Evolutionary conservation across 2,329 filamentous ascomycete species (phyloP), one percentile per base, ranked within the genome.

Genomic region (Curvularia eragrostidis): DNA sequence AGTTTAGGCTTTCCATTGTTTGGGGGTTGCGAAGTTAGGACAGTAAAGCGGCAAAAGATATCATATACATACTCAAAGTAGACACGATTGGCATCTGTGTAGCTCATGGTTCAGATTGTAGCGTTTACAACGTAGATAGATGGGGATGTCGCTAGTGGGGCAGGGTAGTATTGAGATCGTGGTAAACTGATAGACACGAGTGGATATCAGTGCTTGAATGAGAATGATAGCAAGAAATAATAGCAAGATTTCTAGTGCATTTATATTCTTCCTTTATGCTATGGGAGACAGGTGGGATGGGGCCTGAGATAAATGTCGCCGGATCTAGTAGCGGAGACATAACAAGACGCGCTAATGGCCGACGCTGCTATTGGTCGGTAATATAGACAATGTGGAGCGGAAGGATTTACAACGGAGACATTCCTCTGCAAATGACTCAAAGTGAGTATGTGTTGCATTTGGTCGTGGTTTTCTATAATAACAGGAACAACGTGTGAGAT

Each of bases 21-120:
- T 18, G 15, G 34, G 15, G 7, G 15, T 8, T n/a, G 15, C 4
- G 5, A 36, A 7, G n/a, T 7, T 9, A 10, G 9, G 9, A 28
- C 3, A 13, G 9, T 8, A 19, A 10, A 10, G 5, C 10, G 8
- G 13, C 1, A 4, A 28, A 13, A 21, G 15, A 34, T 15, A 10
- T 13, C 18, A 5, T 18, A 39, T 12, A 50, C 64, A 52, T 66
- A 73, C 73, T 77, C 73, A 49, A 77, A 78, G 56, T 68, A 74
- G 39, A 69, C 66, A 30, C 71, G 72, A 57, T 78, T 78, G 7
- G 72, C 68, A 50, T 75, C 75, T 52, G 73, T 70, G 57, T 68
- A 42, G 24, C 67, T 65, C 72, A 75, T 75, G 15, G 23, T 52
- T 19, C 19, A 41, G 3, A 7, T 10, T 24, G 21, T 9, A 23